A percentile compares a stretch with the other conserved stretches of the same genome.
phyloP scores from a whole-genome alignment of 345 rosid genomes.

The Salix purpurea region DNA sequence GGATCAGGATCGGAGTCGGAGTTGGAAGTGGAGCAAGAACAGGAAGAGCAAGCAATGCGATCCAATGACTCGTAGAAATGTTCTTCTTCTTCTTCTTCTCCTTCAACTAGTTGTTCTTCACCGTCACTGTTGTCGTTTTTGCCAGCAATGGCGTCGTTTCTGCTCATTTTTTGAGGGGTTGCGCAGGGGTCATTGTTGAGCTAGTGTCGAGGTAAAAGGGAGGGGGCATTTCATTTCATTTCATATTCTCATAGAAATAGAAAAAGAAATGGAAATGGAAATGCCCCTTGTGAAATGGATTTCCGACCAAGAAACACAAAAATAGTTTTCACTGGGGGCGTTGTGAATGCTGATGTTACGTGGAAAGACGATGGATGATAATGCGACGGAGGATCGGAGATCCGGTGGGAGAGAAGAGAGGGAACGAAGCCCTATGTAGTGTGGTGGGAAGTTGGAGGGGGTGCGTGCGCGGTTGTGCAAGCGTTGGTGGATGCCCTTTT shows the following conservation, averaged over 20 bases:
- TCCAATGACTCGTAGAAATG: constrained; percentile 77
- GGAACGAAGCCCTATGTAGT: constrained; percentile 12
- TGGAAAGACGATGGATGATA: neutral
- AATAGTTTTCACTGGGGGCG: neutral
- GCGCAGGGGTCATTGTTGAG: neutral
- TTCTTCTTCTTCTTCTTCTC: constrained; percentile 50
- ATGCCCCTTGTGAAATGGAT: neutral
- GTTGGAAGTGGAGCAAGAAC: constrained; percentile 63
- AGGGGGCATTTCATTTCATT: constrained; percentile 2
- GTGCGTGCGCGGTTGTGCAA: neutral
- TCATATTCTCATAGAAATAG: neutral
- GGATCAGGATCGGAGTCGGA: constrained; percentile 64
- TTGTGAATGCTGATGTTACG: neutral
- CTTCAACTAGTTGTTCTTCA: constrained; percentile 16
- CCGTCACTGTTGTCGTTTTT: constrained; percentile 28
- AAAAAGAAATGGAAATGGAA: neutral
- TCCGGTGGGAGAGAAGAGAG: constrained; percentile 27
- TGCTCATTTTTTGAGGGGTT: constrained; percentile 8
- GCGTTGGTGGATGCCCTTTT: neutral
- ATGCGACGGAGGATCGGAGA: constrained; percentile 25
- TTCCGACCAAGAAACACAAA: neutral
- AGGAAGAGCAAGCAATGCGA: constrained; percentile 64
- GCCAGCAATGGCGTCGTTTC: neutral
- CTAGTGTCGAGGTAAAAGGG: neutral
- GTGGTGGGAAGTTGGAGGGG: neutral